Conservation (phyloP, 2,329 filamentous ascomycete genomes). For the Daldinia sp. region DNA sequence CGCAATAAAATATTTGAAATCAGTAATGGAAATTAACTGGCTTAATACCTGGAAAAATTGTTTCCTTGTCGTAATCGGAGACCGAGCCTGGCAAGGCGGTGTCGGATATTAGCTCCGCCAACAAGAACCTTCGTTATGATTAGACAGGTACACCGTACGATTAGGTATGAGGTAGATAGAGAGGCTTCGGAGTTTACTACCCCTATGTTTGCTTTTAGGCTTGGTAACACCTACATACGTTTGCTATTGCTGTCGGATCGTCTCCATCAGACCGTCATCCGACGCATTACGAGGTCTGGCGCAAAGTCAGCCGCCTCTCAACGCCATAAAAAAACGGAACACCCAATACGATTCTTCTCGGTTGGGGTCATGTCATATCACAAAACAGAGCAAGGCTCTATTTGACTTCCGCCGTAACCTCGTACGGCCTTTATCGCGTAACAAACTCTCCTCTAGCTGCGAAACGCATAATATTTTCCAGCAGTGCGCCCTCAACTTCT, state of each 20-base stretch:
- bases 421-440: conserved; percentile 17
- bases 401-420: neutral
- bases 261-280: conserved; percentile 3
- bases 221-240: neutral
- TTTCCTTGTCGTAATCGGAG: conserved; percentile 23
- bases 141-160: neutral
- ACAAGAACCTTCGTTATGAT: conserved; percentile 7
- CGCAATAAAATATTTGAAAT: conserved; percentile 12
- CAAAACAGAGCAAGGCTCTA: neutral
- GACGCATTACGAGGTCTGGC: neutral
- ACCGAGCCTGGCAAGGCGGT: conserved; percentile 16
- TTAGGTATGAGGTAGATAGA: conserved; percentile 13
- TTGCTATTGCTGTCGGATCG: neutral
- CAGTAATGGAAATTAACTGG: conserved; percentile 17
- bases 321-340: neutral
- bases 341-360: conserved; percentile 5
- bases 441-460: conserved; percentile 42
- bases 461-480: conserved; percentile 48
- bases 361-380: neutral
- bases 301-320: neutral
- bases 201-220: neutral
- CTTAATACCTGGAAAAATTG: conserved; percentile 22
- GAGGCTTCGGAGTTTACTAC: neutral
- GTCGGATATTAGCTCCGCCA: conserved; percentile 15
- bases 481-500: conserved; percentile 44